A percentile compares a stretch with the other conserved stretches of the same genome.
phyloP scores from a whole-genome alignment of 2,329 filamentous ascomycete species.

The Diaporthe citriasiana region DNA sequence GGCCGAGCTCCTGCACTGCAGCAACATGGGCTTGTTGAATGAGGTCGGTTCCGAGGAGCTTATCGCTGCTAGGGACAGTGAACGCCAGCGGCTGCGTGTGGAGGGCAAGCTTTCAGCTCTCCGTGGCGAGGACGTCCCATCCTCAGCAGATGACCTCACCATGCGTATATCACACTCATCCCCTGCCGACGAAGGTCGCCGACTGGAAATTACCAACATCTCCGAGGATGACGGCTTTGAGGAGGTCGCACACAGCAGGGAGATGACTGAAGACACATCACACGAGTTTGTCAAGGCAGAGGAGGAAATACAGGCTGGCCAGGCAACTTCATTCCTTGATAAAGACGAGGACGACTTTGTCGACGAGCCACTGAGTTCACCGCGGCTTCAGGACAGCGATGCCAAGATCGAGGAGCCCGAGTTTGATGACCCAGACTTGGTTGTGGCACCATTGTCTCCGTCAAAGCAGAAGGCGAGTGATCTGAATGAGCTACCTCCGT shows the following conservation, averaged over 20 bases:
- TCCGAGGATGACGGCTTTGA: constrained; percentile 95
- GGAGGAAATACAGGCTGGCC: constrained; percentile 61
- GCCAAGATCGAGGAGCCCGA: constrained; percentile 66
- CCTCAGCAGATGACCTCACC: constrained; percentile 73
- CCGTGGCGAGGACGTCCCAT: constrained; percentile 57
- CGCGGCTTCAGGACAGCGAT: constrained; percentile 72
- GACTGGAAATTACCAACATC: constrained; percentile 82
- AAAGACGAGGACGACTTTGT: constrained; percentile 82
- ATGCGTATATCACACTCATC: constrained; percentile 68
- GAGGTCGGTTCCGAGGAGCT: constrained; percentile 91
- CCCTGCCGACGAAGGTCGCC: constrained; percentile 74
- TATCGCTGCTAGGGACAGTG: constrained; percentile 82
- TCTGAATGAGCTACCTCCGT: constrained; percentile 13
- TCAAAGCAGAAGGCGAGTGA: constrained; percentile 54
- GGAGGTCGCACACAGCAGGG: constrained; percentile 80
- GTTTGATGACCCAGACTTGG: constrained; percentile 69
- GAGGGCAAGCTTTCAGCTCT: constrained; percentile 79
- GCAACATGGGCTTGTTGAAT: constrained; percentile 97
- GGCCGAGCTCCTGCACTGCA: constrained; percentile 97
- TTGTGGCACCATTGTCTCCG: constrained; percentile 71
- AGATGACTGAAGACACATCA: constrained; percentile 80
- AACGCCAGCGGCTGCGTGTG: constrained; percentile 82
- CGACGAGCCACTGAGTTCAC: constrained; percentile 81
- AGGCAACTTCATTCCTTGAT: constrained; percentile 61
- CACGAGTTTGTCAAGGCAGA: constrained; percentile 76